Evolutionary conservation across 2,329 filamentous ascomycete species (phyloP).

Genomic region (Fusarium decemcellulare): DNA sequence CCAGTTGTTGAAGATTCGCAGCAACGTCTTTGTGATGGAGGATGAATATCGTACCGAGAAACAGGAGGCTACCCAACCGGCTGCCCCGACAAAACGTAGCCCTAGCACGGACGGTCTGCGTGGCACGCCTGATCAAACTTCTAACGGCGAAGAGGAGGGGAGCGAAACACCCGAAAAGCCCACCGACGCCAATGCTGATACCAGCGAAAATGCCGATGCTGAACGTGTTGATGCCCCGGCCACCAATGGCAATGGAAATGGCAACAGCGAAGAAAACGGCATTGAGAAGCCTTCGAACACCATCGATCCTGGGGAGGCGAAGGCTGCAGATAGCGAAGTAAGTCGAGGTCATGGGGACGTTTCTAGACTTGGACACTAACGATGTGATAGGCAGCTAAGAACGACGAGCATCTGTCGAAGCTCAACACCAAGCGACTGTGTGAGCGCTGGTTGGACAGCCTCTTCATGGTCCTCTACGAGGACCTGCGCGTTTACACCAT

Average conservation of each 20-base stretch:
- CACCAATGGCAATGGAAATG: conserved; percentile 8
- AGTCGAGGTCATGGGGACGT: conserved; percentile 43
- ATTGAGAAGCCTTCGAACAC: conserved; percentile 87
- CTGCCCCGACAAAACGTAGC: conserved; percentile 72
- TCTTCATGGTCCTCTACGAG: conserved; percentile 99
- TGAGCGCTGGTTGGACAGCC: conserved; percentile 96
- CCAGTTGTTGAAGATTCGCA: conserved; percentile 92
- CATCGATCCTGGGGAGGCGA: conserved; percentile 82
- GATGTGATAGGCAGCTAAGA: conserved; percentile 67
- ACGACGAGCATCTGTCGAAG: conserved; percentile 84
- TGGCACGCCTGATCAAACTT: conserved; percentile 74
- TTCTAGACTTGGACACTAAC: conserved; percentile 32
- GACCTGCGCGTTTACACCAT: conserved; percentile 99
- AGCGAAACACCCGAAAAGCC: conserved; percentile 53
- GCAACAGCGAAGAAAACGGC: conserved; percentile 58
- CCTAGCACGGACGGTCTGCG: conserved; percentile 85
- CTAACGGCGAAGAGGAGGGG: conserved; percentile 61
- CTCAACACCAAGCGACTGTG: conserved; percentile 98
- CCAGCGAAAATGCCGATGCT: conserved; percentile 49
- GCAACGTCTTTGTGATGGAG: conserved; percentile 99
- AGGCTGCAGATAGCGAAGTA: conserved; percentile 78
- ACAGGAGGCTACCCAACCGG: conserved; percentile 68
- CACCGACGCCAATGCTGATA: conserved; percentile 43
- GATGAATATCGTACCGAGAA: conserved; percentile 96
- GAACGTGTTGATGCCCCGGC: conserved; percentile 30